Percentiles rank a stretch among this genome's conserved stretches.
Evolutionary conservation across 176 grass and related monocot genomes (phyloP).

Genomic region (maize (Zea mays)): DNA sequence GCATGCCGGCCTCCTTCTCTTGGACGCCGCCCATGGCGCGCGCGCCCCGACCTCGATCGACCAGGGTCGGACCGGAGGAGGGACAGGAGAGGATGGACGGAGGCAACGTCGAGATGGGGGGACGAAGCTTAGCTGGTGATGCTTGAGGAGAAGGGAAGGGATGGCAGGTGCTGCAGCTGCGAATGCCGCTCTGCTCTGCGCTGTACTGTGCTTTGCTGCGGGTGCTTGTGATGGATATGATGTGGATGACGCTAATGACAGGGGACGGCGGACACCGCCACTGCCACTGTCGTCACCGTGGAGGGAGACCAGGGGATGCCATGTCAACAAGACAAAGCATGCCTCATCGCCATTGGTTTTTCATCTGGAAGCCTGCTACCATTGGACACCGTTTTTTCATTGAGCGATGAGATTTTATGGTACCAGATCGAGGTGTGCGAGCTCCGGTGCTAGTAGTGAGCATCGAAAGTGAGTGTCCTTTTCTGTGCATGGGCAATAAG

Average conservation of each 20-base stretch:
- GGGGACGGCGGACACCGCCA: too few species aligned
- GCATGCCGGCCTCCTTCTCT: constrained; percentile 40
- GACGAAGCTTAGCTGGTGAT: constrained; percentile 36
- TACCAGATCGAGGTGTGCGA: too few species aligned
- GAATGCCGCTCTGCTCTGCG: background rate
- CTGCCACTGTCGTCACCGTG: too few species aligned
- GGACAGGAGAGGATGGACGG: background rate
- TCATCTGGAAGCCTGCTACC: too few species aligned
- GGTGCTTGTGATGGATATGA: constrained; percentile 26
- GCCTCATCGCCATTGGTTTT: too few species aligned
- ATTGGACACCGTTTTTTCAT: too few species aligned
- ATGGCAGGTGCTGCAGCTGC: constrained; percentile 26
- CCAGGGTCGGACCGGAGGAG: background rate
- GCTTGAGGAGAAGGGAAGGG: constrained; percentile 32
- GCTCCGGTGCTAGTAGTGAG: too few species aligned
- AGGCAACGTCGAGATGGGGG: constrained; percentile 6
- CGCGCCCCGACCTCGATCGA: background rate
- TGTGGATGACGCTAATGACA: constrained; percentile 23
- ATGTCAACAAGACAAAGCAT: too few species aligned
- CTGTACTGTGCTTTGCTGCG: background rate
- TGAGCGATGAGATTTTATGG: too few species aligned
- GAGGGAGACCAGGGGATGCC: too few species aligned
- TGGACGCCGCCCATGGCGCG: constrained; percentile 31
- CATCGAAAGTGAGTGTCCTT: too few species aligned
- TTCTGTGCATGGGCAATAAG: too few species aligned